Percentiles rank a stretch among this genome's conserved stretches.
phyloP scores from a whole-genome alignment of 2,329 filamentous ascomycete species.

The Alternaria infectoria region DNA sequence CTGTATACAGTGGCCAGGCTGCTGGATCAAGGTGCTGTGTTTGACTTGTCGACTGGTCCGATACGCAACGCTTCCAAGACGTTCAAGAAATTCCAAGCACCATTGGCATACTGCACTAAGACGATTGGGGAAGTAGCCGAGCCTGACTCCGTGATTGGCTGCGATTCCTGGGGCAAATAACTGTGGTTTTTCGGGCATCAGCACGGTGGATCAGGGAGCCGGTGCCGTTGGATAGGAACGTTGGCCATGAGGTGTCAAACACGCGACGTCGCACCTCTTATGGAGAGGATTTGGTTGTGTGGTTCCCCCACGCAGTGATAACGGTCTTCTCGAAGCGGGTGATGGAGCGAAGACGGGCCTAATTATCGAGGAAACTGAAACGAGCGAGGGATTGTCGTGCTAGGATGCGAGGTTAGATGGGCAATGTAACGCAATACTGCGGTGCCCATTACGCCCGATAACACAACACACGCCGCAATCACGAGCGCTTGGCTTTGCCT shows the following conservation, averaged over 20 bases:
- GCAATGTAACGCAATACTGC: slow-evolving; percentile 20
- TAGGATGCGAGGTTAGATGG: slow-evolving; percentile 10
- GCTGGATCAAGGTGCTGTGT: background rate
- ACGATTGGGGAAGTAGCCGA: background rate
- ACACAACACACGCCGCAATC: slow-evolving; percentile 16
- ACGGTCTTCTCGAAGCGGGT: slow-evolving; percentile 8
- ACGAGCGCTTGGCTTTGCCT: slow-evolving; percentile 2
- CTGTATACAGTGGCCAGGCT: slow-evolving; percentile 2
- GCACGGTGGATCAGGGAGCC: slow-evolving; percentile 3
- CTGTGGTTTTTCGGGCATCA: slow-evolving; percentile 6
- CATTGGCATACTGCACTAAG: background rate
- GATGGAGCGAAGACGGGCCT: background rate
- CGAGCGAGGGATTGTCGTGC: slow-evolving; percentile 15
- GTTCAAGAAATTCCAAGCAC: slow-evolving; percentile 10
- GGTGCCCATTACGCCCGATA: slow-evolving; percentile 7
- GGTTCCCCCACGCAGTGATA: slow-evolving; percentile 24
- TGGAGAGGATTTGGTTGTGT: slow-evolving; percentile 6
- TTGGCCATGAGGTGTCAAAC: background rate
- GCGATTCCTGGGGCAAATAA: background rate
- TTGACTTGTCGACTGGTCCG: background rate
- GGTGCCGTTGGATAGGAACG: background rate
- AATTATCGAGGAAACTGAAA: slow-evolving; percentile 18
- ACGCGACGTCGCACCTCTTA: slow-evolving; percentile 17
- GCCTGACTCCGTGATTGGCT: background rate
- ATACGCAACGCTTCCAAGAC: slow-evolving; percentile 3